phyloP scores from a whole-genome alignment of 2,329 filamentous ascomycete genomes.

The Fusarium sp. region DNA sequence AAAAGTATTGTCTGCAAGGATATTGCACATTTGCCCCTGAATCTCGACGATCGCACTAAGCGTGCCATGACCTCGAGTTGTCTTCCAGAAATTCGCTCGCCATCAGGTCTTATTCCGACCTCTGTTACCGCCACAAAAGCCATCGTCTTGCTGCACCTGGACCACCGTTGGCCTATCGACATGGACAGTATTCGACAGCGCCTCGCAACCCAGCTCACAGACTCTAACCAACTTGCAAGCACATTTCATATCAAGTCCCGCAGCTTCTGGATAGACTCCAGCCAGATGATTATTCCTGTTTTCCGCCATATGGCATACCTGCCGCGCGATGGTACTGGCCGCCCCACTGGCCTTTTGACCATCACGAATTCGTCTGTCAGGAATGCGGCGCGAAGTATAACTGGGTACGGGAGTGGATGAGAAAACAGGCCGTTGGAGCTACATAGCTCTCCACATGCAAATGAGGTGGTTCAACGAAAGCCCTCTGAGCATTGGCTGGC shows the following conservation, averaged over 20 bases:
- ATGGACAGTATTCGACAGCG: neutral
- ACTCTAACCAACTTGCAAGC: slow-evolving; percentile 3
- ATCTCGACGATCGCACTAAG: neutral
- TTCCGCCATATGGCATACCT: neutral
- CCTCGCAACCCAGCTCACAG: neutral
- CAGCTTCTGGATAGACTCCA: neutral
- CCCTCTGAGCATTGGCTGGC: neutral
- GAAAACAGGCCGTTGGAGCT: neutral
- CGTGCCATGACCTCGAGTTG: neutral
- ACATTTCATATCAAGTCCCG: neutral
- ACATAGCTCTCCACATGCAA: neutral
- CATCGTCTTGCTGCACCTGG: neutral
- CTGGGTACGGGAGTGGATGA: neutral
- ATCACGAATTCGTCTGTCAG: neutral
- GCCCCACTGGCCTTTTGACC: neutral
- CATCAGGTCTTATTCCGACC: too few species aligned
- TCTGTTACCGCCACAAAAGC: neutral
- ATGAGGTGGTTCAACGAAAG: neutral
- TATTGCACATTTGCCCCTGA: neutral
- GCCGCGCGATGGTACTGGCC: fast-evolving
- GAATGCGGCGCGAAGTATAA: neutral
- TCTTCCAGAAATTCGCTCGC: neutral
- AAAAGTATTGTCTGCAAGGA: neutral
- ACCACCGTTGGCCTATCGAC: neutral
- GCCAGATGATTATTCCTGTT: slow-evolving; percentile 3